These are phyloP conservation scores for Diversispora epigaea DNA, from an alignment of 192 early-diverging fungal genomes.

Conservation along the genomic window DNA sequence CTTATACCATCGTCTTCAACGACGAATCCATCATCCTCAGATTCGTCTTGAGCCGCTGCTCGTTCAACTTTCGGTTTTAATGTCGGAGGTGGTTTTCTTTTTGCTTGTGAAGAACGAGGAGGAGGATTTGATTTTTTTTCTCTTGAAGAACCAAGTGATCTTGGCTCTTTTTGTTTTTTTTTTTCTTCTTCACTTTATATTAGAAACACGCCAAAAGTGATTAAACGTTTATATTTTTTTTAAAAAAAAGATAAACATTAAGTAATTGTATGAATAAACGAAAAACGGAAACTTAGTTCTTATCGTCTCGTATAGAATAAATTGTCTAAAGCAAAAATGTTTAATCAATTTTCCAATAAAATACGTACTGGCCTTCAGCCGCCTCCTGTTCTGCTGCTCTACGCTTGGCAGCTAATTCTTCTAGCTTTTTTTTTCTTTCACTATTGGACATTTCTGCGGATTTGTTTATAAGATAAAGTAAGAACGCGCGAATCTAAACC, in stretches of 20 bases:
- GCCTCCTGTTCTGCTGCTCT: not conserved
- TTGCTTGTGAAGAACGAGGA: not conserved
- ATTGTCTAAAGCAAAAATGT: not conserved
- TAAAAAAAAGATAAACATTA: no score
- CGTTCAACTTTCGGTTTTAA: not conserved
- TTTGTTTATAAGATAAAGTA: not conserved
- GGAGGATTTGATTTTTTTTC: not conserved
- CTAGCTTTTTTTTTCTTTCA: not conserved
- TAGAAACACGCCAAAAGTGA: no score
- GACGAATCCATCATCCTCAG: conserved; percentile 14
- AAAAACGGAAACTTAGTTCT: no score
- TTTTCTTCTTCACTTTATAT: not conserved
- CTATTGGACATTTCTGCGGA: not conserved
- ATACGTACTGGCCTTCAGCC: not conserved
- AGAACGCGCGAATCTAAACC: not conserved
- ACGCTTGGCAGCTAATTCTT: not conserved
- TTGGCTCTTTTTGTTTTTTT: not conserved
- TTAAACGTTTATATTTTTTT: no score
- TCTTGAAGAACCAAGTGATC: not conserved
- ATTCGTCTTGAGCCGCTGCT: not conserved
- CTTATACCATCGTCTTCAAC: not conserved
- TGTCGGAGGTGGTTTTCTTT: not conserved
- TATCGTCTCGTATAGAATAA: not conserved
- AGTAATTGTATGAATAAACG: no score
- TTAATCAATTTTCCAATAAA: not conserved